Evolutionary conservation across 2,329 filamentous ascomycete species (phyloP).

Genomic region (Zasmidium angulare): DNA sequence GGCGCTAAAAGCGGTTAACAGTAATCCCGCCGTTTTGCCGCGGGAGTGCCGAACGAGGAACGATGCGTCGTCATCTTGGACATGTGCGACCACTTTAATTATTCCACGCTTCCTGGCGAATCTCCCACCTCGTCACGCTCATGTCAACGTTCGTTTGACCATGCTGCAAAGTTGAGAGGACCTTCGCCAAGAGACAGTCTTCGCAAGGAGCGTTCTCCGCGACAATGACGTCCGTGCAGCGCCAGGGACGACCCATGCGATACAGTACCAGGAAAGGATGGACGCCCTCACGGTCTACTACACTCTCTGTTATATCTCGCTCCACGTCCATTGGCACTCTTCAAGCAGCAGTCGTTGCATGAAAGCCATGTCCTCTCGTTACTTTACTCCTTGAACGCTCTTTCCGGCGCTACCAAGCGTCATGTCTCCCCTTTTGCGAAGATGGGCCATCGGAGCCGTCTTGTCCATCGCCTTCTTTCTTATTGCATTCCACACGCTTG

Average conservation of each 20-base stretch:
- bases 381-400: conserved; percentile 6
- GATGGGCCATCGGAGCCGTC: conserved; percentile 26
- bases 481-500: conserved; percentile 17
- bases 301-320: neutral
- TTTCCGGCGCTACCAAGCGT: conserved; percentile 7
- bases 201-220: neutral
- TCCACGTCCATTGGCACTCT: neutral
- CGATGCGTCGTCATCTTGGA: neutral
- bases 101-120: neutral
- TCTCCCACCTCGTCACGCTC: neutral
- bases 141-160: neutral
- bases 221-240: neutral
- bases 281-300: neutral
- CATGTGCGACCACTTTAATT: neutral
- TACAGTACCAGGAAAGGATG: neutral
- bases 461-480: conserved; percentile 24
- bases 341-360: neutral
- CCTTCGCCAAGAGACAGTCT: neutral
- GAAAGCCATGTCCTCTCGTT: conserved; percentile 5
- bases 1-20: neutral
- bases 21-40: neutral
- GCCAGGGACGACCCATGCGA: neutral
- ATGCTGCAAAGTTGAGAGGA: neutral
- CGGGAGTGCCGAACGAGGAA: neutral
- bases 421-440: conserved; percentile 29